Conservation (phyloP, 208 protist species). For the Herpetomonas samuelpessoai region DNA sequence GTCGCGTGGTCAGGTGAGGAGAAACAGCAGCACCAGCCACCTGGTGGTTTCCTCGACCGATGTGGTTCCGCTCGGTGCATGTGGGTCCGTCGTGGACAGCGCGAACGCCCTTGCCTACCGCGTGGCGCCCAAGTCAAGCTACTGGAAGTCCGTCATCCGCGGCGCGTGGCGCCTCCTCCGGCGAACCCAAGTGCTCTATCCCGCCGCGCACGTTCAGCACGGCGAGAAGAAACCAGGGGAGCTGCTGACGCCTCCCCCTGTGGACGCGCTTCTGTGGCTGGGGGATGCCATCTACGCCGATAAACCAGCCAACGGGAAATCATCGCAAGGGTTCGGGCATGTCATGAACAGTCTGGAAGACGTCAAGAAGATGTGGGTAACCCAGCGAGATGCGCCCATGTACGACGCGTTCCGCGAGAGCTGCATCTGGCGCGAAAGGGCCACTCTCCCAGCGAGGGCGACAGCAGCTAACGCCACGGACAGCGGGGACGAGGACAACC, state of each 20-base stretch:
- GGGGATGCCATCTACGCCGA: slow-evolving; percentile 87
- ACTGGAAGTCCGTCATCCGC: background rate
- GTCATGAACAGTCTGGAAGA: slow-evolving; percentile 26
- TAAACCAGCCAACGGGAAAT: slow-evolving; percentile 28
- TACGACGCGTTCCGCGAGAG: slow-evolving; percentile 68
- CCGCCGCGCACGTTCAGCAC: background rate
- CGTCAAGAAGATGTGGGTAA: slow-evolving; percentile 56
- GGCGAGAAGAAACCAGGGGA: background rate
- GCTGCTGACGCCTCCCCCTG: slow-evolving; percentile 3
- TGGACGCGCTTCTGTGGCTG: slow-evolving; percentile 77
- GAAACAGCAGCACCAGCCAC: background rate
- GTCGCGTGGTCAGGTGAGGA: background rate
- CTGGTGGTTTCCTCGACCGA: background rate
- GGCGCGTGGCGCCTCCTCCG: background rate
- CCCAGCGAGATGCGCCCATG: slow-evolving; percentile 40
- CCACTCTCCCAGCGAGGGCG: background rate
- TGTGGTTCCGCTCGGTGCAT: slow-evolving; percentile 18
- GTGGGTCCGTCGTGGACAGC: slow-evolving; percentile 23
- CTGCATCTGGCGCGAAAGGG: slow-evolving; percentile 21
- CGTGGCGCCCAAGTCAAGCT: background rate
- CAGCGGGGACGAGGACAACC: no score
- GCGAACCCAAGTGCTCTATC: background rate
- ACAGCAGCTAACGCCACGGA: background rate
- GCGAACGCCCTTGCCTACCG: slow-evolving; percentile 9
- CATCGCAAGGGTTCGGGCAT: slow-evolving; percentile 12